Evolutionary conservation across 2,329 filamentous ascomycete species (phyloP), one percentile per base, ranked within the genome.

Genomic region (Beauveria scarabaeidicola): DNA sequence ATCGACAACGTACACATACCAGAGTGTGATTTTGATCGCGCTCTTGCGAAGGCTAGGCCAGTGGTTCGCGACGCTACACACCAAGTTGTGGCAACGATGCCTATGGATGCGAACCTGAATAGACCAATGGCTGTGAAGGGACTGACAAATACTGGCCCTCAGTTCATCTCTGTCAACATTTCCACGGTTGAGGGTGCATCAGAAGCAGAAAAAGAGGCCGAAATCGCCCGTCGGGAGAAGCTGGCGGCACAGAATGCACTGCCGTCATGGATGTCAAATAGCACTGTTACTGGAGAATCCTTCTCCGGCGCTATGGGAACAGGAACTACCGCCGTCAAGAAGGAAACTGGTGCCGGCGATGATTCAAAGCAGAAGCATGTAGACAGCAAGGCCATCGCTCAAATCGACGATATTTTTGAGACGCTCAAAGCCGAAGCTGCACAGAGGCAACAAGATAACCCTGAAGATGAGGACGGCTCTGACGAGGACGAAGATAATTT

Each of bases 1-100:
- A 90, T 95, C 61, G 90, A 94, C 69, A 78, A 82, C n/a, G 80
- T 87, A 6, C 78, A 84, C 41, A 84, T 95, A 7, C 89, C 90
- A 1, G 87, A 86, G 64, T 87, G 88, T 68, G 87, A 83, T 64
- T 91, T 90, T 65, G 87, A 91, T 53, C 79, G 82, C 23, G 88
- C 89, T 2, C 77, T 89, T 25, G 77, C 81, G 25, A 81, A 81
- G 55, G 81, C 83, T 19, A 78, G 85, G 15, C 84, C 86, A 3
- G 82, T 92, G 27, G 74, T 83, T 57, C 81, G 88, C 64, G 85
- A 89, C 64, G 81, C 84, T 46, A 83, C 82, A 11, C 81, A 91
- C 69, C 87, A 88, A 63, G 84, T 82, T 5, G 81, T 79, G 19
- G 76, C 78, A 53, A 86, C 84, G 7, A 76, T 82, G 38, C 80